Base-by-base conservation (phyloP, 2,329 filamentous ascomycete species). In the Cladophialophora chaetospira region DNA sequence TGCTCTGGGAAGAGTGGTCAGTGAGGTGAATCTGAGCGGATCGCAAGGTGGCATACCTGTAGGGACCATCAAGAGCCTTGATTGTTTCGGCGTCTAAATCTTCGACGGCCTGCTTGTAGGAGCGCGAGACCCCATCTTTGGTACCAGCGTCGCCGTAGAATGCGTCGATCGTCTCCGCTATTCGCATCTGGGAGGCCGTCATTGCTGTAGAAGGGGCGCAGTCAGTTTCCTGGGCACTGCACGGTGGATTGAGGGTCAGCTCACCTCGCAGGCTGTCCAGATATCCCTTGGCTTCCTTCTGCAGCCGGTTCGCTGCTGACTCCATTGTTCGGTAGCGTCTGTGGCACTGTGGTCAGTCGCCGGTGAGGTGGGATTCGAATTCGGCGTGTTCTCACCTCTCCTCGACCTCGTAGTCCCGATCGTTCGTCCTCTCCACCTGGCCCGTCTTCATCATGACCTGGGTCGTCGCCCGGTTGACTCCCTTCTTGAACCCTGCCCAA, bases 371-470 rank as follows among this genome's bases (percentile, higher is more conserved):
- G 11, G 11, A 33, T 19, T 45, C 25, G n/a, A 48, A 21, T 43
- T 51, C 33, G 29, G 35, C 13, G 23, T 35, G 40, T 8, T 42
- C 73, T 38, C 73, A 91, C 88, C 89, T 86, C 75, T 96, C 91
- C 75, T 99, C 95, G 51, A 97, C 93, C 76, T 97, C 94, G 75
- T 97, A 99, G 73, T 97, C 94, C 66, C 95, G 90, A 77, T 99
- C 94, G 73, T 93, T 97, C 23, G 94, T 99, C 78, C 94, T 93
- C 77, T 99, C 94, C 68, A 99, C 95, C 79, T 97, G 94, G 59
- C 87, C 90, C 56, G 92, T 96, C 83, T 99, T 99, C 93, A 99
- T 97, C 91, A 99, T 97, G 62, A 97, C 93, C 86, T 97, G 92
- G 78, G 95, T 99, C 76, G 93, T 97, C 69, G 93, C 93, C 79